Percentiles rank a stretch among this genome's conserved stretches.
phyloP scores from a whole-genome alignment of 2,329 filamentous ascomycete species.

The Neophaeococcomyces aloes region DNA sequence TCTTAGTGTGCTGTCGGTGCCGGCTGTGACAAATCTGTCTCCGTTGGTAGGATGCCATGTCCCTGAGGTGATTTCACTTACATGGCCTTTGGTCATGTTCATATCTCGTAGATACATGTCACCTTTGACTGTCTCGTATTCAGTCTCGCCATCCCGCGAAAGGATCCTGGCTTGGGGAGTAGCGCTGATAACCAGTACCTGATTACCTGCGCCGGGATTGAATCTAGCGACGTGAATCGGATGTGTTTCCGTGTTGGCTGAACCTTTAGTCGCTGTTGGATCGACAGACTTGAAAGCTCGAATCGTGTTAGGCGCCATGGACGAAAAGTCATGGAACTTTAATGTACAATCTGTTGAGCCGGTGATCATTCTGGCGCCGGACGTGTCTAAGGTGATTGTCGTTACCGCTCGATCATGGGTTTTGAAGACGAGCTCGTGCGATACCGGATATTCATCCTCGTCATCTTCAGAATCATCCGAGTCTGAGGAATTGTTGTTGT shows the following conservation, averaged over 20 bases:
- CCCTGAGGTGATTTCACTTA: conserved; percentile 80
- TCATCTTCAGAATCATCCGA: conserved; percentile 48
- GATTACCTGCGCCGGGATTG: conserved; percentile 67
- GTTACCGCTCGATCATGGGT: conserved; percentile 86
- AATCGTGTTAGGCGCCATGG: conserved; percentile 89
- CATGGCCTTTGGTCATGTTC: conserved; percentile 94
- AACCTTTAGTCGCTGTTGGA: conserved; percentile 64
- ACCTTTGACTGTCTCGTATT: conserved; percentile 87
- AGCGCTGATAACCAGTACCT: conserved; percentile 77
- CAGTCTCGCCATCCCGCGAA: conserved; percentile 72
- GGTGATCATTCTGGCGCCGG: conserved; percentile 76
- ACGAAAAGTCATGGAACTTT: conserved; percentile 89
- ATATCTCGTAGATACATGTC: conserved; percentile 98
- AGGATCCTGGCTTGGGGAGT: conserved; percentile 85
- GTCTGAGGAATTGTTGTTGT: conserved; percentile 27
- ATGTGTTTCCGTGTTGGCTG: conserved; percentile 68
- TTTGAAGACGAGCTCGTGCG: conserved; percentile 85
- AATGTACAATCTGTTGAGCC: conserved; percentile 83
- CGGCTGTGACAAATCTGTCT: conserved; percentile 79
- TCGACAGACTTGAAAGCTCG: conserved; percentile 89
- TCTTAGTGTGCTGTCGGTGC: conserved; percentile 85
- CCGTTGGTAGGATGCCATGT: conserved; percentile 83
- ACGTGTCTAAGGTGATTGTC: conserved; percentile 69
- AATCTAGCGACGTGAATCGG: conserved; percentile 79
- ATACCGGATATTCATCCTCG: conserved; percentile 80